Evolutionary conservation across 306 rosid species (phyloP).

Genomic region (Prunus mira): DNA sequence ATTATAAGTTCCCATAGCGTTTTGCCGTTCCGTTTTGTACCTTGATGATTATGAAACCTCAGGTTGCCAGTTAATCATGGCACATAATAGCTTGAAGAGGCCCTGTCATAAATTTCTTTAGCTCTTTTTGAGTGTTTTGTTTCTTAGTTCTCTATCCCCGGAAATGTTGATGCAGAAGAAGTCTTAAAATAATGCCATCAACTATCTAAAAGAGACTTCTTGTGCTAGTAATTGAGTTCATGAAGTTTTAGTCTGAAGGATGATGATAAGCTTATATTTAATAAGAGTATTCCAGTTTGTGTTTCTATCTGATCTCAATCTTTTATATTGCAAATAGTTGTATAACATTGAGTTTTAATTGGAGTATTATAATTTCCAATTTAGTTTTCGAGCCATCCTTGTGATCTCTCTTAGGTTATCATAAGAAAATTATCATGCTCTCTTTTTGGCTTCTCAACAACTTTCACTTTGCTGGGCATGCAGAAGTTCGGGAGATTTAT

Average conservation of each 20-base stretch:
- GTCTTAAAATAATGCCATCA: too few species aligned
- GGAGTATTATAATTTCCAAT: background rate
- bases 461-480: background rate
- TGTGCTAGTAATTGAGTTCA: background rate
- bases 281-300: background rate
- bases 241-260: background rate
- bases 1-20: background rate
- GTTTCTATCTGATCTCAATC: background rate
- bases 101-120: background rate
- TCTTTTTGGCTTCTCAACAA: background rate
- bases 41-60: background rate
- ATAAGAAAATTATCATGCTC: too few species aligned
- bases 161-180: too few species aligned
- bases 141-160: background rate
- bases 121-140: background rate
- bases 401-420: background rate
- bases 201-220: background rate
- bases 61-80: background rate
- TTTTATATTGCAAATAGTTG: background rate
- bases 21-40: background rate
- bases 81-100: background rate
- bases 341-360: background rate
- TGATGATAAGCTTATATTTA: background rate
- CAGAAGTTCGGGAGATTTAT: background rate
- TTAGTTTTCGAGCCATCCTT: background rate